A percentile compares a stretch with the other conserved stretches of the same genome.
These are phyloP conservation scores for Penicillium sclerotiorum DNA, from an alignment of 2,329 filamentous ascomycete genomes.

Conservation along the genomic window DNA sequence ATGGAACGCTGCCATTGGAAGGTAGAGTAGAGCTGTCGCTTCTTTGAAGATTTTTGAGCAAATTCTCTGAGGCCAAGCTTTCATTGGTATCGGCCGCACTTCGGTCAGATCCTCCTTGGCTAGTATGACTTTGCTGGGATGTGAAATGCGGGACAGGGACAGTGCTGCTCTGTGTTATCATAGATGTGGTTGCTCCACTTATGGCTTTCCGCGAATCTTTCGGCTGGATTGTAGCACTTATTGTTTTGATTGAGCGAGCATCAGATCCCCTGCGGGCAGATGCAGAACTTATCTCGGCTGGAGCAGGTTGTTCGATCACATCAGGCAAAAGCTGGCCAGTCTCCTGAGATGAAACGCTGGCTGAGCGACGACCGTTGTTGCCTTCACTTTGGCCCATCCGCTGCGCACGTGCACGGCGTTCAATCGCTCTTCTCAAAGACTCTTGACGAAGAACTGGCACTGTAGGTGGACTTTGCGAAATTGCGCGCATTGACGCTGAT, in stretches of 20 bases:
- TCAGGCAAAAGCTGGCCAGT: slow-evolving; percentile 40
- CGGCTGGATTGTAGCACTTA: slow-evolving; percentile 49
- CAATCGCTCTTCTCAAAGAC: slow-evolving; percentile 57
- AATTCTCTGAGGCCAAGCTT: slow-evolving; percentile 56
- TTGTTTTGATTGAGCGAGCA: slow-evolving; percentile 46
- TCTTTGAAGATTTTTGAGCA: slow-evolving; percentile 57
- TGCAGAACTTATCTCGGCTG: slow-evolving; percentile 26
- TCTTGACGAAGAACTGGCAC: slow-evolving; percentile 55
- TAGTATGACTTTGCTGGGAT: slow-evolving; percentile 39
- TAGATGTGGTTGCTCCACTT: slow-evolving; percentile 55
- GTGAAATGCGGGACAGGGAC: slow-evolving; percentile 58
- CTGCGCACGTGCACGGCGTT: slow-evolving; percentile 53
- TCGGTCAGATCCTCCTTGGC: slow-evolving; percentile 27
- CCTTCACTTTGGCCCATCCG: slow-evolving; percentile 41
- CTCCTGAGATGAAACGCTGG: slow-evolving; percentile 50
- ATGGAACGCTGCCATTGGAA: slow-evolving; percentile 50
- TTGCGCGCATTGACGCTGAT: slow-evolving; percentile 50
- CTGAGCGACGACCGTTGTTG: slow-evolving; percentile 40
- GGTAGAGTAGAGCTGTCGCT: slow-evolving; percentile 54
- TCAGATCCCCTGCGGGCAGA: slow-evolving; percentile 45
- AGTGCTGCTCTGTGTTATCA: slow-evolving; percentile 53
- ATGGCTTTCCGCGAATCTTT: slow-evolving; percentile 51
- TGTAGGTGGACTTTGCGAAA: slow-evolving; percentile 57
- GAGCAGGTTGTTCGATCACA: slow-evolving; percentile 31
- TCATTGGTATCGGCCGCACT: slow-evolving; percentile 35